These are phyloP conservation scores for Fusarium anguioides DNA, from an alignment of 2,329 filamentous ascomycete species.

Conservation along the genomic window DNA sequence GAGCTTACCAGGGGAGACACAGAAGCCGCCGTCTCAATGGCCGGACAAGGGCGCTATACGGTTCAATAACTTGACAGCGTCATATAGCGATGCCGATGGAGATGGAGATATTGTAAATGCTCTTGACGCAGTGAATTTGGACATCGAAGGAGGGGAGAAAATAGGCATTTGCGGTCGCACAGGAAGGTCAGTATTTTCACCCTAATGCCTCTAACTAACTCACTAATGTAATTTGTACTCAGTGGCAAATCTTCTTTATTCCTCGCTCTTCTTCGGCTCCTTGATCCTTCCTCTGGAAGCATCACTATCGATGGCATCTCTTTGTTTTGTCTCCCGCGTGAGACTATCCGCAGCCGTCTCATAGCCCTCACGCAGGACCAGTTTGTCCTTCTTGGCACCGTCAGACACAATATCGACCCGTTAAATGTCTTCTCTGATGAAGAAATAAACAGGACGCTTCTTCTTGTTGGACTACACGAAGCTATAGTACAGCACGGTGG, in stretches of 20 bases:
- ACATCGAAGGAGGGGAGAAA: slow-evolving; percentile 55
- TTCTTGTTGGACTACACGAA: slow-evolving; percentile 56
- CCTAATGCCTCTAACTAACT: neutral
- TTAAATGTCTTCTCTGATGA: slow-evolving; percentile 46
- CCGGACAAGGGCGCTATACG: slow-evolving; percentile 46
- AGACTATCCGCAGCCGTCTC: slow-evolving; percentile 57
- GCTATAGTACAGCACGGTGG: slow-evolving; percentile 54
- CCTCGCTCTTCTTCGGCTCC: slow-evolving; percentile 59
- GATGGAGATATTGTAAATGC: slow-evolving; percentile 22
- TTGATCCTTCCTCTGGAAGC: slow-evolving; percentile 53
- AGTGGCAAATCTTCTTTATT: slow-evolving; percentile 65
- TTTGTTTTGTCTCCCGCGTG: slow-evolving; percentile 54
- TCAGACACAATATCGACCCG: slow-evolving; percentile 62
- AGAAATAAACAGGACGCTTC: slow-evolving; percentile 54
- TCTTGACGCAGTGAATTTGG: slow-evolving; percentile 39
- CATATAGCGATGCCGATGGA: slow-evolving; percentile 36
- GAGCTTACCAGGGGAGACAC: slow-evolving; percentile 34
- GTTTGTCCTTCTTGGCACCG: slow-evolving; percentile 58
- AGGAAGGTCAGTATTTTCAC: slow-evolving; percentile 46
- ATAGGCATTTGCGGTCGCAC: slow-evolving; percentile 64
- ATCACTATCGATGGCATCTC: slow-evolving; percentile 59
- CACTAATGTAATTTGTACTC: neutral
- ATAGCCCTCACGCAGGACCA: slow-evolving; percentile 63
- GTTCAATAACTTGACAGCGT: slow-evolving; percentile 44
- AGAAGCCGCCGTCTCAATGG: slow-evolving; percentile 44